Conservation (phyloP, 352 stramenopile genomes). For the Aphanomyces invadans region DNA sequence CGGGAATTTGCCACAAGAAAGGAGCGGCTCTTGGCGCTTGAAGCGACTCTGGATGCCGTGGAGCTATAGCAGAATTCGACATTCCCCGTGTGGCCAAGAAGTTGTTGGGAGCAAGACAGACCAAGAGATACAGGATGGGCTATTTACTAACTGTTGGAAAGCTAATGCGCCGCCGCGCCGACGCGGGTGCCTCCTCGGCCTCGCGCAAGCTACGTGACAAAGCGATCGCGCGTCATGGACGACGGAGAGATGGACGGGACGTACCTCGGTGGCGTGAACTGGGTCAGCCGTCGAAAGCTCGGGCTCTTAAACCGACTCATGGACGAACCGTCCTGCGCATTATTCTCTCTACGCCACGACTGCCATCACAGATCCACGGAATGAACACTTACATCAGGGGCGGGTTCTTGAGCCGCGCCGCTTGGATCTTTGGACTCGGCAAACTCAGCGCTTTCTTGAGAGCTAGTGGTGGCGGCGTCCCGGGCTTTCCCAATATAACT, state of each 20-base stretch:
- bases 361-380: too few species aligned
- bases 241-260: too few species aligned
- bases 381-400: too few species aligned
- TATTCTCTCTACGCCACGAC: neutral
- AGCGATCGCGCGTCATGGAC: too few species aligned
- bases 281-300: neutral
- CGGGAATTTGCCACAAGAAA: neutral
- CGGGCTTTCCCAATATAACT: neutral
- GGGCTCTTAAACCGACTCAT: neutral
- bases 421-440: neutral
- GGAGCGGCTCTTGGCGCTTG: slow-evolving; percentile 1
- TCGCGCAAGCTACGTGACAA: neutral
- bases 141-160: slow-evolving; percentile 25
- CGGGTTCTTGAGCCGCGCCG: neutral
- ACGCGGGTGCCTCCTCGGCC: neutral
- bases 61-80: slow-evolving; percentile 1
- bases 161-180: slow-evolving; percentile 1
- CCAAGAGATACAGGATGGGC: neutral
- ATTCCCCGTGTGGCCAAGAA: too few species aligned
- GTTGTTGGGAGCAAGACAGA: neutral
- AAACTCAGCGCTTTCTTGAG: slow-evolving; percentile 17
- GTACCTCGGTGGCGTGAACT: slow-evolving; percentile 1
- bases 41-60: slow-evolving; percentile 5
- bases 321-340: neutral
- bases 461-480: neutral